A percentile compares a stretch with the other conserved stretches of the same genome.
phyloP scores from a whole-genome alignment of 371 early-diverging fungal genomes.

The Mortierella sp. region DNA sequence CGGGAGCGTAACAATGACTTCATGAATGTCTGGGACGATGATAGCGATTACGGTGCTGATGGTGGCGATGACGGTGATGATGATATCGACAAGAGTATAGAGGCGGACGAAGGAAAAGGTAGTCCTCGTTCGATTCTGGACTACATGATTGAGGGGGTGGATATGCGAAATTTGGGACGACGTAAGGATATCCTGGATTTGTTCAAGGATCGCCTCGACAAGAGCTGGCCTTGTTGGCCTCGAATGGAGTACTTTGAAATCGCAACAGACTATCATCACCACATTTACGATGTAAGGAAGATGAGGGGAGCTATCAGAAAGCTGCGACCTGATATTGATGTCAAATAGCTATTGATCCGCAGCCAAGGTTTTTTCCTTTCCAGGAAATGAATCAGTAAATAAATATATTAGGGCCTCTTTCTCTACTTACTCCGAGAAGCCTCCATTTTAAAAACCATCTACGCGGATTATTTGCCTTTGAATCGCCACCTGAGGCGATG shows the following conservation, averaged over 20 bases:
- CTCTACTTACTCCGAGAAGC: too few relatives aligned
- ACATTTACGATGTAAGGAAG: not conserved
- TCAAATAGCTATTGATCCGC: not conserved
- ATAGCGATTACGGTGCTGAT: too few relatives aligned
- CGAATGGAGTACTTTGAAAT: not conserved
- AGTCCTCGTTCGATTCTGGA: not conserved
- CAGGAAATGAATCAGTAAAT: not conserved
- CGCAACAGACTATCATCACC: not conserved
- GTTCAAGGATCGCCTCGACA: not conserved
- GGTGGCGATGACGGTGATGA: too few relatives aligned
- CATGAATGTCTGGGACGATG: too few relatives aligned
- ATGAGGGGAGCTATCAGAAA: not conserved
- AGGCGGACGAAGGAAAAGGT: not conserved
- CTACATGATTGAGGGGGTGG: slow-evolving; percentile 1
- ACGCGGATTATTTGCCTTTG: too few relatives aligned
- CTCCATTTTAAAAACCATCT: too few relatives aligned
- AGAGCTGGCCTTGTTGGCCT: slow-evolving; percentile 5
- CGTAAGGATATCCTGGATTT: not conserved
- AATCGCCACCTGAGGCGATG: too few relatives aligned
- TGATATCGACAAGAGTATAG: not conserved
- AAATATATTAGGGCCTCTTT: too few relatives aligned
- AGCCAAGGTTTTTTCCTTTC: not conserved
- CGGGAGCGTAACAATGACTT: too few relatives aligned
- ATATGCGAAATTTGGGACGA: slow-evolving; percentile 1
- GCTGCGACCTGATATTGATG: not conserved